Percentiles rank a stretch among this genome's conserved stretches.
Conservation (phyloP, 2,329 filamentous ascomycete genomes). For the Xylaria sp. region DNA sequence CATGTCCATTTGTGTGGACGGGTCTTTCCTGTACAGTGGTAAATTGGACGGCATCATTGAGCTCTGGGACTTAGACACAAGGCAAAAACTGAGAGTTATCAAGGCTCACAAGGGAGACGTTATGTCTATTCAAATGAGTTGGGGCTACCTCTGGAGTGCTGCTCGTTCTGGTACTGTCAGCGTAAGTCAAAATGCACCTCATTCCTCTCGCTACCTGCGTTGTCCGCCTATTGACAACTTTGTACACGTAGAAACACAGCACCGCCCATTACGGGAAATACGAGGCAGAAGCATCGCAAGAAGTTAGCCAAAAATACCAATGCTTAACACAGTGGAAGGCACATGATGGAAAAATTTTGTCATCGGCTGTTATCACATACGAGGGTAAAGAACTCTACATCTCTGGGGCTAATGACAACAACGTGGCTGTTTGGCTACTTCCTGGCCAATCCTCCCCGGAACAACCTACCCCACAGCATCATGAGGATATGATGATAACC, state of each 20-base stretch:
- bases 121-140: conserved; percentile 86
- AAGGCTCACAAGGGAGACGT: conserved; percentile 84
- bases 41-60: conserved; percentile 89
- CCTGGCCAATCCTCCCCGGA: conserved; percentile 57
- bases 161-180: conserved; percentile 89
- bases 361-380: conserved; percentile 79
- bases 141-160: conserved; percentile 86
- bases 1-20: conserved; percentile 85
- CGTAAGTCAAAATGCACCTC: conserved; percentile 60
- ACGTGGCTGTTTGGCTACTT: conserved; percentile 88
- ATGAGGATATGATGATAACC: conserved; percentile 70
- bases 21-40: conserved; percentile 91
- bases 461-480: conserved; percentile 50
- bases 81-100: conserved; percentile 87
- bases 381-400: conserved; percentile 85
- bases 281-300: conserved; percentile 58
- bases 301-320: conserved; percentile 83
- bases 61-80: conserved; percentile 96
- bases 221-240: conserved; percentile 23
- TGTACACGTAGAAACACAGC: conserved; percentile 67
- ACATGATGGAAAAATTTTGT: conserved; percentile 86
- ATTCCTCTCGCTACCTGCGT: background rate
- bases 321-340: conserved; percentile 82
- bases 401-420: conserved; percentile 92
- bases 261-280: conserved; percentile 72